These are phyloP conservation scores for Saccharomyces kudriavzevii DNA, from an alignment of 805 yeast genomes.

Conservation along the genomic window DNA sequence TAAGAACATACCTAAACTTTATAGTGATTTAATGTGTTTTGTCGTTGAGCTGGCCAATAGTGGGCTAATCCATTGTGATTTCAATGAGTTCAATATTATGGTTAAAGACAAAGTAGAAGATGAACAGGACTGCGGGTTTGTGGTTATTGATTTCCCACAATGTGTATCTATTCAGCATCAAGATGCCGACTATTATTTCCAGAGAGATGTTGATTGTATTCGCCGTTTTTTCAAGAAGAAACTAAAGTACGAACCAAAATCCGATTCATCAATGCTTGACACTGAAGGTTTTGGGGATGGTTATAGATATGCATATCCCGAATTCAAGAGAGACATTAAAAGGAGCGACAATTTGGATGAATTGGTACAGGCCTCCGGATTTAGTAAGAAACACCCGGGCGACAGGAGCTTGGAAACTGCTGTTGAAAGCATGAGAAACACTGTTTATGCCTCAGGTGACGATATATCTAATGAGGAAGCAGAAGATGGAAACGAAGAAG, in stretches of 20 bases:
- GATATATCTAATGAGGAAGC: conserved; percentile 54
- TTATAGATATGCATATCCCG: conserved; percentile 67
- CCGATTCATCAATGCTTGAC: conserved; percentile 65
- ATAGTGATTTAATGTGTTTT: conserved; percentile 80
- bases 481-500: conserved; percentile 27
- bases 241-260: conserved; percentile 61
- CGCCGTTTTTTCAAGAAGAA: conserved; percentile 73
- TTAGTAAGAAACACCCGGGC: conserved; percentile 42
- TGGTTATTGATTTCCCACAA: conserved; percentile 97
- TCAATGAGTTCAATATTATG: conserved; percentile 92
- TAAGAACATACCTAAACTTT: conserved; percentile 58
- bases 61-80: conserved; percentile 95
- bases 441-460: conserved; percentile 27
- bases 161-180: conserved; percentile 87
- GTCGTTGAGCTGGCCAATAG: conserved; percentile 74
- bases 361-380: conserved; percentile 91
- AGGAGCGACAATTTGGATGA: conserved; percentile 67
- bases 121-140: conserved; percentile 55
- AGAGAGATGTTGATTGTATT: conserved; percentile 89
- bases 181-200: conserved; percentile 81
- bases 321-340: conserved; percentile 64
- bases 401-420: conserved; percentile 70
- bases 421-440: conserved; percentile 53
- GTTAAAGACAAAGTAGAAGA: conserved; percentile 48
- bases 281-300: conserved; percentile 79